phyloP scores from a whole-genome alignment of 1,284 basidiomycete genomes.

The Pseudozyma sp. region DNA sequence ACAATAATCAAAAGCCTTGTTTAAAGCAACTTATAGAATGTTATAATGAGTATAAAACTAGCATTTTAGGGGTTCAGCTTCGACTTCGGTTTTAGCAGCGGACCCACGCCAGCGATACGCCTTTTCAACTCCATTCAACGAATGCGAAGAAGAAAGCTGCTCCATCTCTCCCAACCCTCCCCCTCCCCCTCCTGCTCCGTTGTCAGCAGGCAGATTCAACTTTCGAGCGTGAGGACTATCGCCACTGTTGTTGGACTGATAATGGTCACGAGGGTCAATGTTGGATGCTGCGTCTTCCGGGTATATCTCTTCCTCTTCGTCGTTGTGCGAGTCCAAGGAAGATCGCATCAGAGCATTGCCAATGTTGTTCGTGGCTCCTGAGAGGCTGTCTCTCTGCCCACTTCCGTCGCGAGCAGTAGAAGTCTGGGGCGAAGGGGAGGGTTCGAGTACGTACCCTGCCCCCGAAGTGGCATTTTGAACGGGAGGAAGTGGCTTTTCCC shows the following conservation, averaged over 20 bases:
- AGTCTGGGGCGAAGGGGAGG: neutral
- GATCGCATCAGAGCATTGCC: neutral
- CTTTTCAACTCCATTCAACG: neutral
- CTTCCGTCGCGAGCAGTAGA: neutral
- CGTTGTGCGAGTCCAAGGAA: constrained; percentile 11
- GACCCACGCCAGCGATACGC: neutral
- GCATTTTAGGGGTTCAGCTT: too few relatives aligned
- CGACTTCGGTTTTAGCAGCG: too few relatives aligned
- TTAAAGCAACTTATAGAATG: too few relatives aligned
- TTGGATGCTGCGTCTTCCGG: constrained; percentile 62
- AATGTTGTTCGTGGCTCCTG: neutral
- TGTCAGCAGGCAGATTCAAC: neutral
- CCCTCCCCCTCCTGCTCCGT: neutral
- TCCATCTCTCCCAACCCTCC: constrained; percentile 19
- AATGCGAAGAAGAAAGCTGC: neutral
- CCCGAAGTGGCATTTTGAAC: neutral
- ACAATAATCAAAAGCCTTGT: too few relatives aligned
- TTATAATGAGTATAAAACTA: too few relatives aligned
- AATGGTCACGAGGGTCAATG: constrained; percentile 19
- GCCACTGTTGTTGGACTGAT: neutral
- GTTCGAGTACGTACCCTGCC: neutral
- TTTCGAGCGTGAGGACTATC: constrained; percentile 5
- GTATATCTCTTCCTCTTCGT: constrained; percentile 54
- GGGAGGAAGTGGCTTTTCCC: constrained; percentile 14
- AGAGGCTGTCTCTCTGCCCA: too few relatives aligned